Evolutionary conservation across 805 yeast species (phyloP).

Genomic region (Kazachstania bromeliacearum): DNA sequence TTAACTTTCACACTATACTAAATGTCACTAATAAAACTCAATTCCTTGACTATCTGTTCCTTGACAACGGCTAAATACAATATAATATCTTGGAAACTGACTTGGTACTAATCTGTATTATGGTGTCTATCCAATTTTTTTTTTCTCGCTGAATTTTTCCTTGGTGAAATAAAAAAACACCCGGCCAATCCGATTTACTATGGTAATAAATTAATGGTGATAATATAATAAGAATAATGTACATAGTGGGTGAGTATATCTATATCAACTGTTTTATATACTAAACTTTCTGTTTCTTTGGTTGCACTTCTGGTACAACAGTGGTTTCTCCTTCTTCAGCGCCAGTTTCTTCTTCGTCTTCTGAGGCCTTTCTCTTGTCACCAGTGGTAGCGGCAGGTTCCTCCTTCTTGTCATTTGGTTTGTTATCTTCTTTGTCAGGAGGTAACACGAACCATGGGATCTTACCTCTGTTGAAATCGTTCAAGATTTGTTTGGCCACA

Average conservation of each 20-base stretch:
- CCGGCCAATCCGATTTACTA: constrained; percentile 1
- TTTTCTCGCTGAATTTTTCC: background rate
- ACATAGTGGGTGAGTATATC: background rate
- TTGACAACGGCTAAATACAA: too few species aligned
- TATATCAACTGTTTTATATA: background rate
- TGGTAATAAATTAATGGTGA: background rate
- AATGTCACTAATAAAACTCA: too few species aligned
- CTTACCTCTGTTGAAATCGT: constrained; percentile 93
- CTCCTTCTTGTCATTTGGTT: constrained; percentile 25
- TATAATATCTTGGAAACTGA: too few species aligned
- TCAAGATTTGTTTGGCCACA: constrained; percentile 79
- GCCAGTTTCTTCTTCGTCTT: constrained; percentile 4
- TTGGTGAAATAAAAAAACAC: background rate
- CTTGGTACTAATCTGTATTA: too few species aligned
- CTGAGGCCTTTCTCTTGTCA: constrained; percentile 9
- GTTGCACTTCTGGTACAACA: background rate
- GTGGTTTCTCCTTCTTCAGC: constrained; percentile 10
- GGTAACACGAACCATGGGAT: constrained; percentile 98
- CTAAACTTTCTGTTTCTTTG: constrained; percentile 4
- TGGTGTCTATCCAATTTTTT: background rate
- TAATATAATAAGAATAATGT: constrained; percentile 1
- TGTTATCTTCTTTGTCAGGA: constrained; percentile 54
- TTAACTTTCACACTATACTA: too few species aligned
- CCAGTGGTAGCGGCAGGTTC: constrained; percentile 2
- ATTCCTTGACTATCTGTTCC: too few species aligned